These are phyloP conservation scores for Macrophomina phaseolina DNA, from an alignment of 2,329 filamentous ascomycete genomes.

Conservation along the genomic window DNA sequence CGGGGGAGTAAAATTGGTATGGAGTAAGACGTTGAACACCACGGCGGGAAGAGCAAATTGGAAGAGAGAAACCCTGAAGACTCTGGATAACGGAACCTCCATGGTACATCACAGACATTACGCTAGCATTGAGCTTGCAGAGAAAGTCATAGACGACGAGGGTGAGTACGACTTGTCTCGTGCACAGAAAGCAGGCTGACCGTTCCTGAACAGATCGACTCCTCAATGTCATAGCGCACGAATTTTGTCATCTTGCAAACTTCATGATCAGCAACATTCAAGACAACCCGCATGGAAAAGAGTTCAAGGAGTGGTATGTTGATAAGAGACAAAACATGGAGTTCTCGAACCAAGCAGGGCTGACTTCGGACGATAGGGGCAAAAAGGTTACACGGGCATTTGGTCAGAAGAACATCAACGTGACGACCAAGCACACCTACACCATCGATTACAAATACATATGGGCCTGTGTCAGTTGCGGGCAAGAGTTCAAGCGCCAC, in stretches of 20 bases:
- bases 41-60: slow-evolving; percentile 70
- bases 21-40: slow-evolving; percentile 79
- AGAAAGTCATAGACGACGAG: slow-evolving; percentile 80
- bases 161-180: not conserved
- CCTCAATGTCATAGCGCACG: slow-evolving; percentile 91
- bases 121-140: slow-evolving; percentile 84
- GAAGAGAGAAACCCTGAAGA: slow-evolving; percentile 51
- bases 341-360: slow-evolving; percentile 34
- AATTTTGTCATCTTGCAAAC: slow-evolving; percentile 92
- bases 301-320: slow-evolving; percentile 75
- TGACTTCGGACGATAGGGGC: slow-evolving; percentile 48
- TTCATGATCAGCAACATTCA: slow-evolving; percentile 83
- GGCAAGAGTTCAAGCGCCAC: slow-evolving; percentile 78
- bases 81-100: slow-evolving; percentile 34
- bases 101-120: slow-evolving; percentile 57
- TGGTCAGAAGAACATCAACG: slow-evolving; percentile 70
- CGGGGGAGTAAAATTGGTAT: slow-evolving; percentile 73
- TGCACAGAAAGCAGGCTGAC: not conserved
- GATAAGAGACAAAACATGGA: not conserved
- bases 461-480: slow-evolving; percentile 76
- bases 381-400: slow-evolving; percentile 53
- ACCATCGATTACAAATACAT: slow-evolving; percentile 91
- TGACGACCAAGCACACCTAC: slow-evolving; percentile 91
- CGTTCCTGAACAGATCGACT: slow-evolving; percentile 62
- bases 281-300: slow-evolving; percentile 78